phyloP scores from a whole-genome alignment of 371 early-diverging fungal species.

The Actinomucor elegans region DNA sequence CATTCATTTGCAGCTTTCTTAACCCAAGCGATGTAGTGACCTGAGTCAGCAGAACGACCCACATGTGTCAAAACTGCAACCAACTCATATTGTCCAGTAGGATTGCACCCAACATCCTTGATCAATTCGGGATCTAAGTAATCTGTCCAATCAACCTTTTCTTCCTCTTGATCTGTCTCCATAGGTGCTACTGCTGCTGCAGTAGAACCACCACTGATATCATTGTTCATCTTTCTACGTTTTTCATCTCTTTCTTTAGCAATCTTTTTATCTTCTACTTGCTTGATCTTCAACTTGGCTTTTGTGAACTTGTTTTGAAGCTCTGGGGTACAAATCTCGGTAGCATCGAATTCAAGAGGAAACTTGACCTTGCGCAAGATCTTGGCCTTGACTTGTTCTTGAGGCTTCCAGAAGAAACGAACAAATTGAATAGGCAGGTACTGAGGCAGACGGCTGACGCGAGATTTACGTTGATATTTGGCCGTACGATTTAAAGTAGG shows the following conservation, averaged over 20 bases:
- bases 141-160: slow-evolving; percentile 44
- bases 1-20: slow-evolving; percentile 75
- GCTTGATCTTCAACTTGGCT: slow-evolving; percentile 71
- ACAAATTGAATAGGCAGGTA: slow-evolving; percentile 92
- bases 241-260: slow-evolving; percentile 74
- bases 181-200: slow-evolving; percentile 13
- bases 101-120: slow-evolving; percentile 80
- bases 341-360: slow-evolving; percentile 87
- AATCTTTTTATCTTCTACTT: slow-evolving; percentile 68
- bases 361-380: slow-evolving; percentile 90
- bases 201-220: slow-evolving; percentile 5
- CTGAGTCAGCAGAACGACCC: slow-evolving; percentile 84
- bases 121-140: slow-evolving; percentile 72
- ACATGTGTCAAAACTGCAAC: slow-evolving; percentile 86
- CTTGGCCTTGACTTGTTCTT: slow-evolving; percentile 87
- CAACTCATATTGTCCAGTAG: slow-evolving; percentile 80
- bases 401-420: slow-evolving; percentile 95
- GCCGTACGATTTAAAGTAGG: slow-evolving; percentile 78
- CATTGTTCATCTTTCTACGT: slow-evolving; percentile 53
- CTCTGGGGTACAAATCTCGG: slow-evolving; percentile 83
- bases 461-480: slow-evolving; percentile 72
- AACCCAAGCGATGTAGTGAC: slow-evolving; percentile 94
- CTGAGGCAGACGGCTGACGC: slow-evolving; percentile 81
- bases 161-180: slow-evolving; percentile 28
- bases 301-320: slow-evolving; percentile 78